Percentiles rank a stretch among this genome's conserved stretches.
Evolutionary conservation across 495 filamentous ascomycete genomes (phyloP).

Genomic region (Trichoderma reesei): DNA sequence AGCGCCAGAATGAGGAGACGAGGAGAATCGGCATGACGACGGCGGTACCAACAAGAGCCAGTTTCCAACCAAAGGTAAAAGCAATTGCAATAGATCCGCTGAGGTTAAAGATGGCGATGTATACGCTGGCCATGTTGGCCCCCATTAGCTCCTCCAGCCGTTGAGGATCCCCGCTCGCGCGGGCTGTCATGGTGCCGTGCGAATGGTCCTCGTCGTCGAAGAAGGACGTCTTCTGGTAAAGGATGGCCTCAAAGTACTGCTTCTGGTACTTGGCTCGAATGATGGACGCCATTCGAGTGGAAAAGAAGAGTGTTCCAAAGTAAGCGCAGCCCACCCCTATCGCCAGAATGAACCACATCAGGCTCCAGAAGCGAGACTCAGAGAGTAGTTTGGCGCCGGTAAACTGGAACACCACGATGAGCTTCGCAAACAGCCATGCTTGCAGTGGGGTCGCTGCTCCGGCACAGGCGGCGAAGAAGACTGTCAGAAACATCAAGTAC

Average conservation of each 20-base stretch:
- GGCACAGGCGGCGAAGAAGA: slow-evolving; percentile 30
- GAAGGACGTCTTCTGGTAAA: slow-evolving; percentile 49
- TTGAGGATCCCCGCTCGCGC: slow-evolving; percentile 48
- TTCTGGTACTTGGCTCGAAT: slow-evolving; percentile 43
- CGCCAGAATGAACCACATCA: slow-evolving; percentile 39
- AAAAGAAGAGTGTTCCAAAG: slow-evolving; percentile 25
- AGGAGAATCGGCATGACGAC: slow-evolving; percentile 41
- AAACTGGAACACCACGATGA: slow-evolving; percentile 31
- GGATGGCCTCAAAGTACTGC: slow-evolving; percentile 48
- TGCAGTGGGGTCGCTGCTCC: slow-evolving; percentile 30
- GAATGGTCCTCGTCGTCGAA: slow-evolving; percentile 56
- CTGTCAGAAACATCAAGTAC: slow-evolving; percentile 24
- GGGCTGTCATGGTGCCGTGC: slow-evolving; percentile 50
- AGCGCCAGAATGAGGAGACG: slow-evolving; percentile 39
- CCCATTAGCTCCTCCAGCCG: slow-evolving; percentile 54
- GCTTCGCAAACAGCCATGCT: slow-evolving; percentile 36
- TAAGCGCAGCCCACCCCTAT: slow-evolving; percentile 30
- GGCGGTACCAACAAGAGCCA: slow-evolving; percentile 40
- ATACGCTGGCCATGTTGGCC: slow-evolving; percentile 45
- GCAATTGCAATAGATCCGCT: slow-evolving; percentile 40
- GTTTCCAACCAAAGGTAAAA: slow-evolving; percentile 49
- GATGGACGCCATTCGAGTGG: slow-evolving; percentile 29
- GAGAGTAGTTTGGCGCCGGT: slow-evolving; percentile 16
- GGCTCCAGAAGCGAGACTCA: slow-evolving; percentile 34
- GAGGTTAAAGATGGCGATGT: slow-evolving; percentile 40